phyloP scores from a whole-genome alignment of 1,139 yeast species.

The Diutina siamensis region DNA sequence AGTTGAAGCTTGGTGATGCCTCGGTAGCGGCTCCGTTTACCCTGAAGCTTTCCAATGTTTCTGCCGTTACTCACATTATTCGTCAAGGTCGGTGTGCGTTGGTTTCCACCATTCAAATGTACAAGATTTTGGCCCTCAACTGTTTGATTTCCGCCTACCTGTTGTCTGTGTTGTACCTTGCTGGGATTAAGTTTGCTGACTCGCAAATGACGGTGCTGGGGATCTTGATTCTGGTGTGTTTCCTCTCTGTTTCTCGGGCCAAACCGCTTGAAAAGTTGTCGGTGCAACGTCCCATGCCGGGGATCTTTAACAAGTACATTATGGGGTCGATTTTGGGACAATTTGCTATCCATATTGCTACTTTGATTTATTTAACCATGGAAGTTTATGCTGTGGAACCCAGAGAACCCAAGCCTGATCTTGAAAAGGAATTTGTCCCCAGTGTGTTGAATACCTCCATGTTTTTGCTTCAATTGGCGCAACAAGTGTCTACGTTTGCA shows the following conservation, averaged over 20 bases:
- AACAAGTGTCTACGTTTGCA: conserved; percentile 95
- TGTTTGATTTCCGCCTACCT: conserved; percentile 97
- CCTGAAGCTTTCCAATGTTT: conserved; percentile 83
- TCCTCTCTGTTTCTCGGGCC: conserved; percentile 91
- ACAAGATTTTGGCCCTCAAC: conserved; percentile 91
- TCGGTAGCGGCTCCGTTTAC: conserved; percentile 99
- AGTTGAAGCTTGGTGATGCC: conserved; percentile 93
- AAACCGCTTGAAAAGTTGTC: conserved; percentile 82
- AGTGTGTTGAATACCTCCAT: conserved; percentile 92
- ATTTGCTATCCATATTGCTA: conserved; percentile 80
- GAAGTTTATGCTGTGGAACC: conserved; percentile 87
- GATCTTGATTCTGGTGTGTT: conserved; percentile 81
- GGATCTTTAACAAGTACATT: conserved; percentile 86
- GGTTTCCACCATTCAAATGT: conserved; percentile 97
- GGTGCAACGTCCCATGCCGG: conserved; percentile 94
- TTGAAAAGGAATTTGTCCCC: conserved; percentile 82
- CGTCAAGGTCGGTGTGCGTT: conserved; percentile 99
- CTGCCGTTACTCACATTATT: conserved; percentile 84
- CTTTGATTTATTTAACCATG: conserved; percentile 70
- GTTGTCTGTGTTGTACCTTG: conserved; percentile 82
- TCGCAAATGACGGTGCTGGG: conserved; percentile 95
- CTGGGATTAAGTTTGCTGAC: conserved; percentile 98
- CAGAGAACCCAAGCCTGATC: conserved; percentile 76
- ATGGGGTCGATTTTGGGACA: conserved; percentile 98
- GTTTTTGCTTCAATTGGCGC: conserved; percentile 86